phyloP scores from a whole-genome alignment of 257 asterid species.

The Solanum paucissectum region DNA sequence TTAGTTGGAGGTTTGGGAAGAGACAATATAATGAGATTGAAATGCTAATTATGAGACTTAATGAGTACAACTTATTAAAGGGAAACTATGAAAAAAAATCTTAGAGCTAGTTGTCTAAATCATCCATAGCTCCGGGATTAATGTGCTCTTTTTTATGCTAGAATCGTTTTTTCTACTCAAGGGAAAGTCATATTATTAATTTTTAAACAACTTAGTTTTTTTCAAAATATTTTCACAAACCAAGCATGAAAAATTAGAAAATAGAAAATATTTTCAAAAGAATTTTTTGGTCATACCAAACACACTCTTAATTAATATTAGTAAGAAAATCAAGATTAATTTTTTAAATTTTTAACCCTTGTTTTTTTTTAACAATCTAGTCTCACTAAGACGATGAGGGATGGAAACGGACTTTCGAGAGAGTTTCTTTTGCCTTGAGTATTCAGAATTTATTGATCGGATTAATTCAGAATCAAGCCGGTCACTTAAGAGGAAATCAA shows the following conservation, averaged over 20 bases:
- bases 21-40: not conserved
- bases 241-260: not conserved
- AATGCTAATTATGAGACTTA: not conserved
- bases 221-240: not conserved
- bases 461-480: not conserved
- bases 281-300: not conserved
- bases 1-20: not conserved
- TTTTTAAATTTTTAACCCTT: not conserved
- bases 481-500: not conserved
- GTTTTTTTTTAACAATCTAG: not conserved
- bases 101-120: not conserved
- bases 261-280: not conserved
- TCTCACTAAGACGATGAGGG: not conserved
- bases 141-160: not conserved
- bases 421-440: not conserved
- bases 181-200: not conserved
- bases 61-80: not conserved
- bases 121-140: accelerated
- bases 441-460: accelerated
- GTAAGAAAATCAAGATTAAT: not conserved
- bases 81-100: too few relatives aligned
- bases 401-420: not conserved
- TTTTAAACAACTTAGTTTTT: not conserved
- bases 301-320: not conserved
- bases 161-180: not conserved